Evolutionary conservation across 306 rosid genomes (phyloP).

Genomic region (Pterocarpus macrocarpus): DNA sequence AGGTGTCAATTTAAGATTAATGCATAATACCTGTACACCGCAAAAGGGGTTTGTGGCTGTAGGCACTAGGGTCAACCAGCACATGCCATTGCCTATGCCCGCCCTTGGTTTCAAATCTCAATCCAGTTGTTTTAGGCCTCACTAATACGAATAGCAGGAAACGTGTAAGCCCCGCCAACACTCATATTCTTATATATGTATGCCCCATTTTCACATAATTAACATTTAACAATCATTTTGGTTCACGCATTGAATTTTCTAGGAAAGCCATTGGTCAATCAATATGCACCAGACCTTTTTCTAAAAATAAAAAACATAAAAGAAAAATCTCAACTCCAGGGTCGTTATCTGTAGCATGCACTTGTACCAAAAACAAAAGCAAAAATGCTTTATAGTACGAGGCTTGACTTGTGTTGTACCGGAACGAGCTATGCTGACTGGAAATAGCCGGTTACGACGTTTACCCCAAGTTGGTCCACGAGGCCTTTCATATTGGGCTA

Average conservation of each 20-base stretch:
- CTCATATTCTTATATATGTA: conserved; percentile 5
- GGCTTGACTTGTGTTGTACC: too few relatives aligned
- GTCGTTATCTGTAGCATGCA: too few relatives aligned
- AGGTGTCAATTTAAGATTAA: too few relatives aligned
- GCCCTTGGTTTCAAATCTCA: conserved; percentile 20
- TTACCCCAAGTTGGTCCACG: too few relatives aligned
- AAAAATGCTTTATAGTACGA: too few relatives aligned
- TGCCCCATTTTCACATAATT: conserved; percentile 36
- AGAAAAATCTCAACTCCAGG: too few relatives aligned
- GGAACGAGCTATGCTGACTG: too few relatives aligned
- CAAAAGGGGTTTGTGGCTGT: conserved; percentile 9
- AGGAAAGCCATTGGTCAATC: background rate
- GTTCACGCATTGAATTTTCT: conserved; percentile 14
- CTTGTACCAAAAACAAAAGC: too few relatives aligned
- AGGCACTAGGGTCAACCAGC: background rate
- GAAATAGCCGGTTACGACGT: too few relatives aligned
- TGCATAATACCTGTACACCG: background rate
- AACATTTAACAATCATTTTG: background rate
- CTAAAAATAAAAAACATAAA: too few relatives aligned
- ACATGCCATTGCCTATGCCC: conserved; percentile 43
- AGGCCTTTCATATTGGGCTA: background rate
- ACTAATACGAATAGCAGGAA: background rate
- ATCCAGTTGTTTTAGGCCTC: conserved; percentile 32
- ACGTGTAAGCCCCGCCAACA: conserved; percentile 38
- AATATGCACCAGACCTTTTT: background rate